Evolutionary conservation across 768 basidiomycete genomes (phyloP).

Genomic region (Leccinellum albellum): DNA sequence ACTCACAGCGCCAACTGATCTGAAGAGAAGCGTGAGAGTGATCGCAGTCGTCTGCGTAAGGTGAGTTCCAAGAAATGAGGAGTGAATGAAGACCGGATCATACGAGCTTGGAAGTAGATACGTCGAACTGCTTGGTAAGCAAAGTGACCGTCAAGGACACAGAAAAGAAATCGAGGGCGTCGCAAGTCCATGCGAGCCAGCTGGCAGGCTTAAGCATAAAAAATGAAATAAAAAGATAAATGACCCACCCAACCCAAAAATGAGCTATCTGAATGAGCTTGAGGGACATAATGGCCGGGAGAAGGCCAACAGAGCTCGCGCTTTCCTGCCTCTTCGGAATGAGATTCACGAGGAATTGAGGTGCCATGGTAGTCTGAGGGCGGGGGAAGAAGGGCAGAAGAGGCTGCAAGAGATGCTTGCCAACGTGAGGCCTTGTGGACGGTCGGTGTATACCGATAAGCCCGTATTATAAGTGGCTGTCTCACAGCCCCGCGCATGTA

Average conservation of each 20-base stretch:
- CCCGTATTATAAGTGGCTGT: slow-evolving; percentile 4
- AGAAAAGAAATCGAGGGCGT: slow-evolving; percentile 84
- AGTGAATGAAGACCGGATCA: slow-evolving; percentile 9
- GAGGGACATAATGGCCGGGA: slow-evolving; percentile 41
- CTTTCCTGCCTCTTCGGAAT: slow-evolving; percentile 46
- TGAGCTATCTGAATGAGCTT: slow-evolving; percentile 55
- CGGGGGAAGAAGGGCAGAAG: not conserved
- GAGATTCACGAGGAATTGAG: slow-evolving; percentile 43
- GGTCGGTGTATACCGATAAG: not conserved
- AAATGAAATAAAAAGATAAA: not conserved
- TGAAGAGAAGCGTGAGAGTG: slow-evolving; percentile 90
- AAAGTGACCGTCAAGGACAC: slow-evolving; percentile 57
- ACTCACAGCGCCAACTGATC: slow-evolving; percentile 68
- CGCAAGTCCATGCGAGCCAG: slow-evolving; percentile 85
- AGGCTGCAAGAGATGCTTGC: not conserved
- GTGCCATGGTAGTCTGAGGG: slow-evolving; percentile 11
- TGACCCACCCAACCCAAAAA: slow-evolving; percentile 52
- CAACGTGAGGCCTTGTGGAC: not conserved
- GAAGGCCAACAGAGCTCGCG: slow-evolving; percentile 33
- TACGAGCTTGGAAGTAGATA: slow-evolving; percentile 41
- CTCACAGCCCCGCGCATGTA: not conserved
- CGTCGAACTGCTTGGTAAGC: slow-evolving; percentile 48
- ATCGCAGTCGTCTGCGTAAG: slow-evolving; percentile 66
- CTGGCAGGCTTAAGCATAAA: slow-evolving; percentile 29
- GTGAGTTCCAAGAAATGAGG: not conserved